These are phyloP conservation scores for Gossypioides kirkii DNA, from an alignment of 345 rosid genomes.

Conservation along the genomic window DNA sequence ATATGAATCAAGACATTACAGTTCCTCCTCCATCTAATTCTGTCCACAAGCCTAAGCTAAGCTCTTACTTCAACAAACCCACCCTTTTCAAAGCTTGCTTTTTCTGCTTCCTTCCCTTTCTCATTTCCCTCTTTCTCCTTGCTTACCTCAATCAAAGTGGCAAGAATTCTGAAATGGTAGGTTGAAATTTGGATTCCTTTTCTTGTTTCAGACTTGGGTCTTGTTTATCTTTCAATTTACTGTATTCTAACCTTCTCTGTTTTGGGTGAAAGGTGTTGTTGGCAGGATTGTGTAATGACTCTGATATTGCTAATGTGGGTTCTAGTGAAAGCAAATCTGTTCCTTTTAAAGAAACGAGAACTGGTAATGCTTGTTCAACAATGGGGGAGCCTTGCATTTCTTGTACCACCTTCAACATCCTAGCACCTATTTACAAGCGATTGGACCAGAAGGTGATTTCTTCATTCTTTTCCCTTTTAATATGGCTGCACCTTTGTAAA, in stretches of 20 bases:
- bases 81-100: neutral
- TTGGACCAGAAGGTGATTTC: constrained; percentile 46
- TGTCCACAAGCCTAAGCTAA: neutral
- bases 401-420: constrained; percentile 74
- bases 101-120: neutral
- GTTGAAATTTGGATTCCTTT: neutral
- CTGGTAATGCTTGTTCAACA: constrained; percentile 15
- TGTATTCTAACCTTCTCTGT: neutral
- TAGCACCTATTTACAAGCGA: constrained; percentile 80
- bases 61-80: neutral
- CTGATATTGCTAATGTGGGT: constrained; percentile 19
- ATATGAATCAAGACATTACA: neutral
- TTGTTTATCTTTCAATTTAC: neutral
- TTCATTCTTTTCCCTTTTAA: neutral
- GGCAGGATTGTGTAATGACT: constrained; percentile 18
- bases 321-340: constrained; percentile 24
- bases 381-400: constrained; percentile 44
- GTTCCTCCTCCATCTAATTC: neutral
- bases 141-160: neutral
- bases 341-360: constrained; percentile 7
- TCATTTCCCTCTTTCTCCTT: neutral
- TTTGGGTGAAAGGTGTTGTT: constrained; percentile 18
- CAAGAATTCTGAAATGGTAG: constrained; percentile 7
- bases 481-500: neutral
- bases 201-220: neutral